These are phyloP conservation scores for Trichoderma arundinaceum DNA, from an alignment of 2,329 filamentous ascomycete species.

Conservation along the genomic window DNA sequence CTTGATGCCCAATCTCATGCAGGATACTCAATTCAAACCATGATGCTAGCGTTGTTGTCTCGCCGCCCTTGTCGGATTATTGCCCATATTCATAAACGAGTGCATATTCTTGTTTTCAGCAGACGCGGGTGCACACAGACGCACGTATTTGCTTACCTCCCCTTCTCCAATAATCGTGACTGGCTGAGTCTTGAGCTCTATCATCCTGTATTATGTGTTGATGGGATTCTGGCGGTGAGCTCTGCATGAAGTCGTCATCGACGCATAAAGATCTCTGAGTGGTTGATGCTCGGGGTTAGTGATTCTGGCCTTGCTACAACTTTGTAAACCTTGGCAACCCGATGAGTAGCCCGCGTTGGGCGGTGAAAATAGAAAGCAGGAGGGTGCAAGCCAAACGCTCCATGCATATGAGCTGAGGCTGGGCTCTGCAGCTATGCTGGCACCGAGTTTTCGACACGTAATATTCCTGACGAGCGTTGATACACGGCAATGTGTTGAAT, in stretches of 20 bases:
- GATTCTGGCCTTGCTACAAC: too few species aligned
- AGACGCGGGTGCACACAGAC: not conserved
- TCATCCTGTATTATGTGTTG: not conserved
- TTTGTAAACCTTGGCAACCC: not conserved
- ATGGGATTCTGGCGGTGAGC: constrained; percentile 15
- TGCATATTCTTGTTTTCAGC: constrained; percentile 13
- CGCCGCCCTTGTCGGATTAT: not conserved
- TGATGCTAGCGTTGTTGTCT: constrained; percentile 21
- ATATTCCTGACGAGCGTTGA: not conserved
- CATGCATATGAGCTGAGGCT: constrained; percentile 13
- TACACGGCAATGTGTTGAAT: constrained; percentile 1
- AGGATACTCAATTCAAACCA: constrained; percentile 7
- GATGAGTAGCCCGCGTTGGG: not conserved
- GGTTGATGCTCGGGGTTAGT: too few species aligned
- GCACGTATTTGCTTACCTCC: not conserved
- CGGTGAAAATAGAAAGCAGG: constrained; percentile 7
- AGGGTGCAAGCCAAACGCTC: not conserved
- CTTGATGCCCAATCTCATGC: constrained; percentile 14
- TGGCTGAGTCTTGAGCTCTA: constrained; percentile 1
- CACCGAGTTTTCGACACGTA: constrained; percentile 4
- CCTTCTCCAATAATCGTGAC: not conserved
- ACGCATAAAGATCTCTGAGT: not conserved
- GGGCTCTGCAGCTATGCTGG: constrained; percentile 8
- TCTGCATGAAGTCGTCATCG: not conserved
- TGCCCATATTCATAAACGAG: constrained; percentile 13